Evolutionary conservation across 805 yeast genomes (phyloP).

Genomic region (Ogataea nitratoaversa): DNA sequence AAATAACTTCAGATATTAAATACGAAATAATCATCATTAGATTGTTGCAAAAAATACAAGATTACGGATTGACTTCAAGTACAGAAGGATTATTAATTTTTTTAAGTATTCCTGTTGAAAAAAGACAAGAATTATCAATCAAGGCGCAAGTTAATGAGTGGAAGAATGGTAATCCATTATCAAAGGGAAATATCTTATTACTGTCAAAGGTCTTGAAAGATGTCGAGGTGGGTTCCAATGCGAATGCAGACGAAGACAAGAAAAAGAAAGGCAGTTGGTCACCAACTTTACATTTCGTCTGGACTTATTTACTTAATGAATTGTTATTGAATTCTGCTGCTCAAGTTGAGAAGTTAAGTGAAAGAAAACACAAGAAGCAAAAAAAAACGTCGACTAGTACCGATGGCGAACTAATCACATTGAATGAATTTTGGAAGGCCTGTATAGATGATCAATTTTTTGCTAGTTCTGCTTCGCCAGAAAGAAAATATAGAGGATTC

Average conservation of each 20-base stretch:
- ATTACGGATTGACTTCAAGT: slow-evolving; percentile 54
- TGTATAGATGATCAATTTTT: slow-evolving; percentile 80
- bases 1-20: slow-evolving; percentile 15
- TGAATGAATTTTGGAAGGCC: slow-evolving; percentile 72
- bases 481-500: slow-evolving; percentile 83
- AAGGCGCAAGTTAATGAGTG: slow-evolving; percentile 39
- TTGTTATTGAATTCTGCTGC: slow-evolving; percentile 25
- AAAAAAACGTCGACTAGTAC: slow-evolving; percentile 17
- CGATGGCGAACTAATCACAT: slow-evolving; percentile 27
- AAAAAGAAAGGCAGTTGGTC: slow-evolving; percentile 68
- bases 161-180: slow-evolving; percentile 70
- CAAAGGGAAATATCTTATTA: slow-evolving; percentile 59
- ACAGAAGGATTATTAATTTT: slow-evolving; percentile 79
- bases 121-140: slow-evolving; percentile 13
- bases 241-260: slow-evolving; percentile 34
- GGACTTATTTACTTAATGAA: slow-evolving; percentile 56
- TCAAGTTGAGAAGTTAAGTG: slow-evolving; percentile 18
- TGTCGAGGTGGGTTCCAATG: slow-evolving; percentile 37
- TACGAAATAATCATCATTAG: slow-evolving; percentile 13
- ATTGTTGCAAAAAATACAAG: slow-evolving; percentile 42
- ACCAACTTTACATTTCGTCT: slow-evolving; percentile 71
- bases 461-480: slow-evolving; percentile 71
- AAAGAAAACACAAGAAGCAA: slow-evolving; percentile 33
- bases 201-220: slow-evolving; percentile 65
- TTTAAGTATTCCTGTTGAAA: slow-evolving; percentile 42